Evolutionary conservation across 1,284 basidiomycete species (phyloP), one percentile per base, ranked within the genome.

Genomic region (Mycena citricolor): DNA sequence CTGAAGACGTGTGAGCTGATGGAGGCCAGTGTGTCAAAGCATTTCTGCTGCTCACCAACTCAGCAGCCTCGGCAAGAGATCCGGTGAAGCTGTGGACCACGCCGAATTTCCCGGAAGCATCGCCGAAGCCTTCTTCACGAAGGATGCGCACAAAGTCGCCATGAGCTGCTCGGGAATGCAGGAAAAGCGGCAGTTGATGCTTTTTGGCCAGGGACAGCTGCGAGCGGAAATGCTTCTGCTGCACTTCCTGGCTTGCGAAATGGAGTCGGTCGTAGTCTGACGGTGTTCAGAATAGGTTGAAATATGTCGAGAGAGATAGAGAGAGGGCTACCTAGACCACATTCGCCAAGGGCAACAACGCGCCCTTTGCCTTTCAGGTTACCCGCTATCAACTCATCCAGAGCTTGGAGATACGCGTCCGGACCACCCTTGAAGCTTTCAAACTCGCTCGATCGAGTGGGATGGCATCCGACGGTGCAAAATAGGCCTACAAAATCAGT

Each of bases 21-120:
- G n/a, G 42, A 26, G 39, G 23, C 23, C 11, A 3, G 14, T 29
- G 33, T 17, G 31, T 32, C 5, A 23, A 20, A 29, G 10, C 12
- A 23, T 21, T 5, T 39, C 30, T 33, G 11, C n/a, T 2, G 65
- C 81, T 57, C 52, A 93, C 80, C 43, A 90, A 66, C 59, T 94
- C 87, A 7, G 67, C 58, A 34, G 79, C 79, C 61, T 94, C 90
- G 19, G 75, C 73, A 1, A 61, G 53, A 0, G 77, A 79, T 1
- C 91, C 92, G 0, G 90, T 93, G 64, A 93, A 93, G 54, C 85
- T 89, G 64, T 94, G 93, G 7, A 92, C 90, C 7, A 94, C 90
- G 1, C 87, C 90, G 8, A 86, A 79, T 32, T 70, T 73, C 1
- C 83, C 83, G 16, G 81, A 79, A 43, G 82, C 67, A 48, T 74